Evolutionary conservation across 176 grass and related monocot species (phyloP).

Genomic region (Urochloa ruziziensis): DNA sequence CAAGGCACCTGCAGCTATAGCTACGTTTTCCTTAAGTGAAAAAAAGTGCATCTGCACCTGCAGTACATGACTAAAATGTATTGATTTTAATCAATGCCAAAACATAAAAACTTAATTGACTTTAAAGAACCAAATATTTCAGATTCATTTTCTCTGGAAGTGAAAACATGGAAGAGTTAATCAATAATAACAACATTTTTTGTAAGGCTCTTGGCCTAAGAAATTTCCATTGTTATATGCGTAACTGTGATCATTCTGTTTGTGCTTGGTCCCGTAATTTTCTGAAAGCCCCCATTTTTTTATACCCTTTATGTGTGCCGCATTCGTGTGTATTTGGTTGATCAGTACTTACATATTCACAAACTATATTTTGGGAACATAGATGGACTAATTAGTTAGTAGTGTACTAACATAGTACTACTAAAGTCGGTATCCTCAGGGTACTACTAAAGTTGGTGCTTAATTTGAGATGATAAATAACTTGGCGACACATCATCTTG

Average conservation of each 20-base stretch:
- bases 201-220: not conserved
- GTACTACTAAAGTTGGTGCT: too few species aligned
- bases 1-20: not conserved
- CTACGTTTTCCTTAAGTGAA: not conserved
- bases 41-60: not conserved
- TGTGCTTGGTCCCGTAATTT: not conserved
- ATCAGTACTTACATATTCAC: not conserved
- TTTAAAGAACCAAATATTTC: not conserved
- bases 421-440: too few species aligned
- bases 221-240: not conserved
- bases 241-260: not conserved
- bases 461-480: not conserved
- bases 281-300: not conserved
- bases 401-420: too few species aligned
- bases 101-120: too few species aligned
- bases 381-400: too few species aligned
- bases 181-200: not conserved
- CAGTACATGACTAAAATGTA: not conserved
- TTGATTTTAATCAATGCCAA: not conserved
- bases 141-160: not conserved
- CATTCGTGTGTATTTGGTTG: not conserved
- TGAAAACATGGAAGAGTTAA: not conserved
- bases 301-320: not conserved
- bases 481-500: not conserved
- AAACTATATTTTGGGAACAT: too few species aligned